Evolutionary conservation across 1,284 basidiomycete genomes (phyloP), one percentile per base, ranked within the genome.

Genomic region (Athelia sp.): DNA sequence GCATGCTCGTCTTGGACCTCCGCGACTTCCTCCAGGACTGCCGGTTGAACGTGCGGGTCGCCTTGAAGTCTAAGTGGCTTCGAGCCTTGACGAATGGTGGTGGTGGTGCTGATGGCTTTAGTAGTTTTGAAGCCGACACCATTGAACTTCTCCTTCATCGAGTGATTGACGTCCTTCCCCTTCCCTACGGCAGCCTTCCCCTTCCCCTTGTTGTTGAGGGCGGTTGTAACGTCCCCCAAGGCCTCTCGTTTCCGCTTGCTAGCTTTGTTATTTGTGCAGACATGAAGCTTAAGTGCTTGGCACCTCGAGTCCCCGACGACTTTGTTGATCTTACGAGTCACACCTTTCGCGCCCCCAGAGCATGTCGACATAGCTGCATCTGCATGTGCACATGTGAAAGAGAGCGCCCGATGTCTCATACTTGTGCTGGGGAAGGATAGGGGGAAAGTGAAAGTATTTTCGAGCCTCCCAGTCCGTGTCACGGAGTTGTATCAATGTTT

Each of bases 211-310:
- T 75, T 66, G 62, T 77, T 77, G 52, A 72, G 71, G 23, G 74
- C 70, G 46, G 73, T 69, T 3, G 81, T 74, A 21, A 87, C 80
- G 63, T 88, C 86, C 24, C 81, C 82, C 24, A 88, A 70, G 3
- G 84, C 84, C 50, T 87, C 84, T 45, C 87, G 81, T 64, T 90
- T 89, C 52, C 85, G 76, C 67, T 90, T 90, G 44, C 75, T 78
- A 9, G 72, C 70, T n/a, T n/a, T n/a, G n/a, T n/a, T n/a, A n/a
- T n/a, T n/a, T n/a, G n/a, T n/a, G n/a, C n/a, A n/a, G n/a, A n/a
- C n/a, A n/a, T n/a, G n/a, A n/a, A n/a, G n/a, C n/a, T n/a, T n/a
- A n/a, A n/a, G n/a, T n/a, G n/a, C n/a, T n/a, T n/a, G n/a, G n/a
- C n/a, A n/a, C n/a, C n/a, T n/a, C n/a, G n/a, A n/a, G n/a, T n/a